Base-by-base conservation (phyloP, 2,329 filamentous ascomycete species). In the Ilyonectria robusta region DNA sequence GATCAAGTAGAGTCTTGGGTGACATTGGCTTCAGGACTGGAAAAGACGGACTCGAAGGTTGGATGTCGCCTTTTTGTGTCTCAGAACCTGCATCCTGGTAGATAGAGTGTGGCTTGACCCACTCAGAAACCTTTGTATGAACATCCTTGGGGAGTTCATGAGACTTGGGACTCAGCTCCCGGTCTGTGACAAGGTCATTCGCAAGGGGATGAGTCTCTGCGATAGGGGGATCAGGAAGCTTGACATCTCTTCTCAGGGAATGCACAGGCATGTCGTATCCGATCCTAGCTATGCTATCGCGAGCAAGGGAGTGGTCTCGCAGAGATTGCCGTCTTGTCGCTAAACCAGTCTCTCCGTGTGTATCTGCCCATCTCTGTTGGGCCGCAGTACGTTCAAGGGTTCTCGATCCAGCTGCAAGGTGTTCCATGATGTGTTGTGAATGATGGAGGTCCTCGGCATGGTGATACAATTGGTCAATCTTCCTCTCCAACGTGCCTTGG, bases 401-500 rank as follows among this genome's bases (percentile, higher is more conserved):
- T 48, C 51, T 65, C 11, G 69, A 47, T 7, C 78, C 67, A 42
- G 73, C 75, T 15, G 76, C 73, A 13, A 82, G 70, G 50, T 81
- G 78, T 50, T 81, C 77, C 50, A 78, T 71, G 62, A 79, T 79
- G 65, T 82, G 80, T 33, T 77, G 75, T 19, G 76, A 70, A 53
- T 74, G 74, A 57, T 81, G 75, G 6, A 83, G 75, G 26, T 79
- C 77, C 44, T 80, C 69, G 8, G 78, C 76, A 66, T 81, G 77
- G 3, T 77, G 77, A 57, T 79, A 77, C 2, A 80, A 67, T 46
- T 75, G 69, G 56, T 78, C 73, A 50, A 81, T 76, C 46, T 77
- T 75, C 60, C 72, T 62, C 35, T 74, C 64, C n/a, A 76, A 26
- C 6, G 59, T 66, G 40, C 59, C 64, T 13, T 58, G 53, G 13